phyloP scores from a whole-genome alignment of 306 rosid species.

The Glycine tomentella region DNA sequence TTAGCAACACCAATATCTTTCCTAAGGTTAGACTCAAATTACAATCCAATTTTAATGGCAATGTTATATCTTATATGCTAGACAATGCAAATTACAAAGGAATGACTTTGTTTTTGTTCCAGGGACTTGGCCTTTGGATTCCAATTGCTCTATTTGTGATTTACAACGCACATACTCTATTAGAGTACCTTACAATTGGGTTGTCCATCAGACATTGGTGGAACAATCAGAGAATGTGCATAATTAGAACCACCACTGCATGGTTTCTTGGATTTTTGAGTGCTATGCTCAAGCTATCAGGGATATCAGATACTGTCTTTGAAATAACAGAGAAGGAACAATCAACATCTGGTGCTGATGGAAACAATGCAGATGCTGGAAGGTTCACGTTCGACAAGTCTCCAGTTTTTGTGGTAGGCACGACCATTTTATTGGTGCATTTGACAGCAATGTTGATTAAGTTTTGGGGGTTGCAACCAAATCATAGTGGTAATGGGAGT shows the following conservation, averaged over 20 bases:
- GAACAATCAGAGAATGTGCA: constrained; percentile 77
- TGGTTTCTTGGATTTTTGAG: constrained; percentile 61
- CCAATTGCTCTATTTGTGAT: constrained; percentile 48
- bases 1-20: constrained; percentile 66
- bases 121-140: constrained; percentile 58
- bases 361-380: constrained; percentile 39
- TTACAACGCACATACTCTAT: constrained; percentile 45
- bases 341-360: constrained; percentile 26
- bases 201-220: constrained; percentile 72
- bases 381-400: constrained; percentile 70
- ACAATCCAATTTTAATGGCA: neutral
- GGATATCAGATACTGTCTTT: constrained; percentile 64
- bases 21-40: constrained; percentile 64
- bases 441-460: constrained; percentile 46
- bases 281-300: constrained; percentile 54
- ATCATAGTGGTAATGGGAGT: constrained; percentile 40
- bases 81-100: neutral
- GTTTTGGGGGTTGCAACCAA: constrained; percentile 43
- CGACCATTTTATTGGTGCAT: constrained; percentile 67
- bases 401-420: constrained; percentile 60
- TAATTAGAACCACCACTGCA: constrained; percentile 53
- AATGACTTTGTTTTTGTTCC: neutral
- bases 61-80: neutral
- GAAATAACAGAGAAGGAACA: constrained; percentile 71
- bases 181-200: constrained; percentile 50